phyloP scores from a whole-genome alignment of 805 yeast species.

The Metschnikowia colocasiae region DNA sequence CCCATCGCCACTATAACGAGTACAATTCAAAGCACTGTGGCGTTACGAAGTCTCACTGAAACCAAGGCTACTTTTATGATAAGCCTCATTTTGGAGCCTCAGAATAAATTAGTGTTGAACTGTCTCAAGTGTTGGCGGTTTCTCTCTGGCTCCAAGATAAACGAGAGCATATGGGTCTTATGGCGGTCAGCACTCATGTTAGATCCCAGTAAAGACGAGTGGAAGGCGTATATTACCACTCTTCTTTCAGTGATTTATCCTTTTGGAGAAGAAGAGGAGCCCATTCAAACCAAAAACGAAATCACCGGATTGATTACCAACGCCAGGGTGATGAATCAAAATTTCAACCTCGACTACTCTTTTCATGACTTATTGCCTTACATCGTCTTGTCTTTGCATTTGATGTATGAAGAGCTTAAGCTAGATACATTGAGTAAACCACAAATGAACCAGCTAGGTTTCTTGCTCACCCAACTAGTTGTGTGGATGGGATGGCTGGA shows the following conservation, averaged over 20 bases:
- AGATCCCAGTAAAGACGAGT: conserved; percentile 45
- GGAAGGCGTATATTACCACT: conserved; percentile 57
- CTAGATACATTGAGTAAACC: conserved; percentile 47
- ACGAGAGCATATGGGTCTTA: conserved; percentile 55
- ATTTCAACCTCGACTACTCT: conserved; percentile 34
- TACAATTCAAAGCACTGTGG: conserved; percentile 28
- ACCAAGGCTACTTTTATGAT: conserved; percentile 24
- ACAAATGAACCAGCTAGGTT: conserved; percentile 42
- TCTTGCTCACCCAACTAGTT: conserved; percentile 57
- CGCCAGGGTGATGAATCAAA: conserved; percentile 27
- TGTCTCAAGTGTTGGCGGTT: conserved; percentile 51
- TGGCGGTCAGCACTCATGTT: conserved; percentile 58
- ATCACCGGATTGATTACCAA: conserved; percentile 30
- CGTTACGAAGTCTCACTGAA: conserved; percentile 19
- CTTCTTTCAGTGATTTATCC: conserved; percentile 51
- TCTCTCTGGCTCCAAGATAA: conserved; percentile 54
- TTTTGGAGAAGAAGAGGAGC: conserved; percentile 24
- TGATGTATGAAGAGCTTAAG: conserved; percentile 70
- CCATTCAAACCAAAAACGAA: conserved; percentile 20
- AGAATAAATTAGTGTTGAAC: conserved; percentile 36
- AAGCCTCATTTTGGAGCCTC: conserved; percentile 43
- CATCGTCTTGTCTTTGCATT: conserved; percentile 64
- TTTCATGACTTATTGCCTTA: conserved; percentile 58
- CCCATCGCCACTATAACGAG: conserved; percentile 24
- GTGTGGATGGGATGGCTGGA: conserved; percentile 74